Evolutionary conservation across 1,139 yeast species (phyloP), one percentile per base, ranked within the genome.

Genomic region (Saccharomyces hybrid): DNA sequence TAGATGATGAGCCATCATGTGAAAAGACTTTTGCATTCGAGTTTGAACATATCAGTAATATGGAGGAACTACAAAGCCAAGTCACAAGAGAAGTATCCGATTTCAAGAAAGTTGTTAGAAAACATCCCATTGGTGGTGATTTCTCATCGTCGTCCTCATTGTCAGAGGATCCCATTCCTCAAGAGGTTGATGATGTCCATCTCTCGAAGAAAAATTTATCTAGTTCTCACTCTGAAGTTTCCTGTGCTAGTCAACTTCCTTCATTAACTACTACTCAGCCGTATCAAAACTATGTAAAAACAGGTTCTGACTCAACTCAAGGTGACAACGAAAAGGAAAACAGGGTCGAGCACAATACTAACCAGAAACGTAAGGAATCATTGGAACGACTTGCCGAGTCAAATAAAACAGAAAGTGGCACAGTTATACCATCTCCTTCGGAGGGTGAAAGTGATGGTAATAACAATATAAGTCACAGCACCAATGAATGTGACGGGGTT

Each of bases 1-100:
- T 97, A 2, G 80, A 82, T 32, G 98, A 91, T 67, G 98, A 91
- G 70, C 96, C 96, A 4, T 84, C 78, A 50, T 89, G 97, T 69
- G 83, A 84, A 52, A 75, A 80, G 2, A 85, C 86, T 63, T 91
- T 91, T 71, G 96, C 91, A 68, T 91, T 91, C 68, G 76, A 88
- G 4, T 91, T 91, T 68, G 98, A 91, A 72, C 84, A 82, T 11
- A 86, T 87, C 46, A 90, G 88, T 59, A 96, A 88, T 61, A 76
- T 88, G 68, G 86, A 80, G 9, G 74, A 80, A 38, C 9, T 16
- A 38, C 5, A 9, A 38, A 16, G 9, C 3, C 20, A 38, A 16
- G 42, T 38, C 20, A 38, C 9, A 8, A 38, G 4, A 3, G 25
- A 38, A 38, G 42, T 38, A 16, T 38, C 9, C 4, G 25, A 38